Evolutionary conservation across 1,284 basidiomycete species (phyloP), one percentile per base, ranked within the genome.

Genomic region (Fistulinella cinereoalba): DNA sequence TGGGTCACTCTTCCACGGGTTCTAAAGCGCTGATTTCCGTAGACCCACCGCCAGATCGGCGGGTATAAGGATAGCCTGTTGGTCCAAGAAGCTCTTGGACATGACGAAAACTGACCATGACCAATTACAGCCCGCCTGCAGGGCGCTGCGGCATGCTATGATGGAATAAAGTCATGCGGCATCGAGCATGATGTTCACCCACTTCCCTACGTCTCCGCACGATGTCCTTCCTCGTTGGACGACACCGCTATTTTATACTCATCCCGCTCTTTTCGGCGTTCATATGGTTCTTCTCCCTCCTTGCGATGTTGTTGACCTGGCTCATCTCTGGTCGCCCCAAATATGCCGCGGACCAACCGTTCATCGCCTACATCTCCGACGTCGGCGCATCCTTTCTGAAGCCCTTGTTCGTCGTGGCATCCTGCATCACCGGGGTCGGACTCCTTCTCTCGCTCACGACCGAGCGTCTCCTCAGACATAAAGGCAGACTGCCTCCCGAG

Each of bases 321-420:
- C 65, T 74, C 13, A 71, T 71, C 7, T 64, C 67, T 10, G 76
- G 77, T 21, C 57, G 69, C 19, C 80, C 75, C 9, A 68, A 70
- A 49, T 81, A 80, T 52, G 66, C 70, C 5, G 68, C 74, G 18
- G 63, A 70, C 63, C 75, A 81, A 27, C 76, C 76, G 28, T 67
- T 62, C 5, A 79, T 88, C 43, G 80, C 81, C 11, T 88, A 84
- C 63, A 87, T 88, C 41, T 87, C 84, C 19, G 85, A 88, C 57
- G 66, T 88, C 27, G 86, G 82, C 18, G 86, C 85, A 19, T 75
- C 75, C 54, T 71, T 74, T 37, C 68, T 89, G 27, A 88, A 88
- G 59, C 86, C 86, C 6, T 71, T 89, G 24, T 89, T 89, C 58
- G 69, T 88, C 36, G 68, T 72, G 8, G 79, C 79, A 13, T 81